A percentile compares a stretch with the other conserved stretches of the same genome.
Evolutionary conservation across 495 filamentous ascomycete species (phyloP).

Genomic region (Tuber aestivum): DNA sequence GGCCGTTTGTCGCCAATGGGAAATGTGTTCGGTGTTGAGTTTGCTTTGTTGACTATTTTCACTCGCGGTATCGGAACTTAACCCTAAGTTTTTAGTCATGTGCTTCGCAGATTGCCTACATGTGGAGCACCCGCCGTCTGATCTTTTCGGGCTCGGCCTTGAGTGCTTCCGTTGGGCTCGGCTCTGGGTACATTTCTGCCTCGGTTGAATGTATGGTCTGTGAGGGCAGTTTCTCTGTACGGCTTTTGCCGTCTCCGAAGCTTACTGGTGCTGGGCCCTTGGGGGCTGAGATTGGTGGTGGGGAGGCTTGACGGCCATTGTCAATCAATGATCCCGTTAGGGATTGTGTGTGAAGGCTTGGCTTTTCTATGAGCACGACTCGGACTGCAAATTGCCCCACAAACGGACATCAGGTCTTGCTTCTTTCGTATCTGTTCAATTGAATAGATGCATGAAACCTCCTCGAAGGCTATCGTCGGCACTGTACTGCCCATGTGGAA

Average conservation of each 20-base stretch:
- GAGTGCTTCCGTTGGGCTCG: slow-evolving; percentile 20
- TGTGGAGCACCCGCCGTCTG: not conserved
- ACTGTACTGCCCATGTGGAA: slow-evolving; percentile 37
- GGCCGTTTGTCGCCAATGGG: slow-evolving; percentile 41
- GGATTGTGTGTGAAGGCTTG: slow-evolving; percentile 33
- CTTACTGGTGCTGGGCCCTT: slow-evolving; percentile 40
- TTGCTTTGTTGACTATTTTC: slow-evolving; percentile 35
- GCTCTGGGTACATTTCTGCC: slow-evolving; percentile 25
- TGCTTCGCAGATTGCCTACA: slow-evolving; percentile 37
- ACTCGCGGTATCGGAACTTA: slow-evolving; percentile 40
- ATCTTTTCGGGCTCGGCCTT: slow-evolving; percentile 26
- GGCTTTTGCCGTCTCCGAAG: slow-evolving; percentile 17
- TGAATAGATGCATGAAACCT: slow-evolving; percentile 4
- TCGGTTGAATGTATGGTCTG: slow-evolving; percentile 35
- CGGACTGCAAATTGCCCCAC: slow-evolving; percentile 28
- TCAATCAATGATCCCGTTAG: slow-evolving; percentile 26
- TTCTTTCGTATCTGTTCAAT: slow-evolving; percentile 22
- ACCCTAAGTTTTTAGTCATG: slow-evolving; percentile 39
- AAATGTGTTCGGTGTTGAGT: slow-evolving; percentile 32
- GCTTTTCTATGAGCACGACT: slow-evolving; percentile 36
- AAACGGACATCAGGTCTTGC: slow-evolving; percentile 37
- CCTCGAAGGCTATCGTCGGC: slow-evolving; percentile 41
- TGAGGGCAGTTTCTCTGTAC: slow-evolving; percentile 24
- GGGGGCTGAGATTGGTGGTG: slow-evolving; percentile 22
- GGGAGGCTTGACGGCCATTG: slow-evolving; percentile 35